Conservation (phyloP, 2,329 filamentous ascomycete genomes). For the Talaromyces sp. region DNA sequence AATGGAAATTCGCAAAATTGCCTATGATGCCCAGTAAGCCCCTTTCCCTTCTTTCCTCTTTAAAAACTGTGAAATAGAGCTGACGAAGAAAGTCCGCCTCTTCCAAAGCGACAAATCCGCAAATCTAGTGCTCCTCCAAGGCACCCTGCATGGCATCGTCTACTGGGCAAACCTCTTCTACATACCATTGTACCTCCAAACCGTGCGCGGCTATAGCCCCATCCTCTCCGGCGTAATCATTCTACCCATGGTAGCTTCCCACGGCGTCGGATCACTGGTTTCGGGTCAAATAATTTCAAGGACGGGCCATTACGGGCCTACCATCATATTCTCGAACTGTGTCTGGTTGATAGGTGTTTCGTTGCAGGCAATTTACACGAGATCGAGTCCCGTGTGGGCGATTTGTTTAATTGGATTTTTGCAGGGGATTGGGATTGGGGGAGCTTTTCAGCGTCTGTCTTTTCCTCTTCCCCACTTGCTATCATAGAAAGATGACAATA, state of each 20-base stretch:
- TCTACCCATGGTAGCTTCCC: conserved; percentile 12
- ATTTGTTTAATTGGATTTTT: conserved; percentile 14
- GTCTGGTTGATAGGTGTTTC: conserved; percentile 9
- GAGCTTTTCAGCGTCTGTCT: conserved; percentile 11
- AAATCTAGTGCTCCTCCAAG: conserved; percentile 24
- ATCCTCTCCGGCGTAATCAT: conserved; percentile 9
- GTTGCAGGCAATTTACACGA: conserved; percentile 9
- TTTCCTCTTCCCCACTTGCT: background rate
- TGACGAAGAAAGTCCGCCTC: conserved; percentile 11
- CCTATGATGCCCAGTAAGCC: conserved; percentile 15
- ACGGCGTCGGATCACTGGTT: conserved; percentile 7
- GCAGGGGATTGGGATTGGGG: conserved; percentile 9
- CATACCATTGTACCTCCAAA: conserved; percentile 13
- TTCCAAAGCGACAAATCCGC: conserved; percentile 30
- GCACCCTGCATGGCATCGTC: conserved; percentile 25
- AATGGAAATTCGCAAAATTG: conserved; percentile 14
- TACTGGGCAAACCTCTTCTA: conserved; percentile 25
- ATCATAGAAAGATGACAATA: background rate
- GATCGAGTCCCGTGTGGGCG: conserved; percentile 3
- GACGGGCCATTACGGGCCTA: conserved; percentile 9
- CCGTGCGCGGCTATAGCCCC: conserved; percentile 4
- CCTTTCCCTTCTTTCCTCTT: no score
- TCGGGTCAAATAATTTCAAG: conserved; percentile 7
- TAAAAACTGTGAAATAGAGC: background rate
- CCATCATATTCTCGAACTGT: conserved; percentile 2